These are phyloP conservation scores for Phanerodontia chrysosporium DNA, from an alignment of 768 basidiomycete genomes.

Conservation along the genomic window DNA sequence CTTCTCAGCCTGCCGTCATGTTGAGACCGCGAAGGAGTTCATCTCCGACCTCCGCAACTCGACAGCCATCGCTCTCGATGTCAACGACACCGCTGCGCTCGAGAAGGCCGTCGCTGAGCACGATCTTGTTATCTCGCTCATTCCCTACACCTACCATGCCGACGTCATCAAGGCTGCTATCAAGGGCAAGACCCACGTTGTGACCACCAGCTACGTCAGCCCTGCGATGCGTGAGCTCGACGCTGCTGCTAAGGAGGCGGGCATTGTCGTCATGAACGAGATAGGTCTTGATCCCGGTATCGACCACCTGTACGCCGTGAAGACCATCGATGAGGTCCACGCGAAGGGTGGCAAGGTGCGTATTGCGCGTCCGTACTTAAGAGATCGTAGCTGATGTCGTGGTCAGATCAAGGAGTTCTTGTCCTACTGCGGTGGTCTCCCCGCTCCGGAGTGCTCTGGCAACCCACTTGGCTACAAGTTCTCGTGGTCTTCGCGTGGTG, in stretches of 20 bases:
- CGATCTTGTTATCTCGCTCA: conserved; percentile 93
- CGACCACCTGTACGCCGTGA: conserved; percentile 90
- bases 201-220: conserved; percentile 94
- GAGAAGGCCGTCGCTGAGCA: conserved; percentile 78
- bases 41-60: conserved; percentile 64
- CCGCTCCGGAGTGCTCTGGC: conserved; percentile 83
- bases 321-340: conserved; percentile 92
- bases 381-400: background rate
- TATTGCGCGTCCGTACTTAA: background rate
- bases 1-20: conserved; percentile 76
- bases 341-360: conserved; percentile 87
- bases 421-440: conserved; percentile 95
- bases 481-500: conserved; percentile 96
- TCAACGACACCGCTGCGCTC: conserved; percentile 62
- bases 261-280: conserved; percentile 95
- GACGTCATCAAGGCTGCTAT: conserved; percentile 90
- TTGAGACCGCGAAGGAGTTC: conserved; percentile 69
- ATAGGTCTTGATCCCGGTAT: conserved; percentile 96
- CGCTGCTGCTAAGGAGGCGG: conserved; percentile 74
- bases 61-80: conserved; percentile 79
- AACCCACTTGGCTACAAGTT: conserved; percentile 99
- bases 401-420: conserved; percentile 81
- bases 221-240: conserved; percentile 88
- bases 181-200: conserved; percentile 83
- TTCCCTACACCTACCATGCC: conserved; percentile 91